Base-by-base conservation (phyloP, 805 yeast genomes). In the Soucietia sequanensis region DNA sequence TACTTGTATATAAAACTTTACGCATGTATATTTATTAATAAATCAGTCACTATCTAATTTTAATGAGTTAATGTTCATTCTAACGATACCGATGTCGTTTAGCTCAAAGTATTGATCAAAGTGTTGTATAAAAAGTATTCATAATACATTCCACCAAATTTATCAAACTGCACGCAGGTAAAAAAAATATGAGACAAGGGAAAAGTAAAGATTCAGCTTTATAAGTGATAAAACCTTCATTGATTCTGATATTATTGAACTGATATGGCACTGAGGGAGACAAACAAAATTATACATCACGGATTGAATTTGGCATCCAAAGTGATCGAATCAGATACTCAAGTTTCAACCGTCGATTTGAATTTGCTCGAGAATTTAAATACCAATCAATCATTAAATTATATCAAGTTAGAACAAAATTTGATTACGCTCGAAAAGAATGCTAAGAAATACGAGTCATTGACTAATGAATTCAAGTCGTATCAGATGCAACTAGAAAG, bases 371-470 rank as follows among this genome's bases (percentile, higher is more conserved):
- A 75, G 36, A 75, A 77, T 42, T 54, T 76, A 38, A 80, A 80
- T 48, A 79, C 81, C n/a, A 67, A 75, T 34, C 75, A 78, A 30
- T 72, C 80, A 0, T 55, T 78, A 41, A 74, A 73, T 46, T 76
- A 74, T 45, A 67, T 68, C 40, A 65, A 67, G 45, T 43, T 68
- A 18, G 70, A 65, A 36, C 62, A 65, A 44, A 58, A 56, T 20
- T 45, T 67, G 34, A 65, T 68, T 31, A 61, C 57, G 21, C 53
- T 76, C 21, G 82, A 75, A 29, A 57, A 54, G 4, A 72, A 72
- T 36, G 41, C 66, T 4, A 52, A 58, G 15, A 47, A 50, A 9
- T 39, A 68, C 59, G 36, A 41, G 32, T 34, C 43, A 12, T 38
- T 57, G 26, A 42, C 56, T 25, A 34, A 35, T 15, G 71, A 66